Evolutionary conservation across 2,329 filamentous ascomycete species (phyloP), one percentile per base, ranked within the genome.

Genomic region (Ophiostoma angusticollis): DNA sequence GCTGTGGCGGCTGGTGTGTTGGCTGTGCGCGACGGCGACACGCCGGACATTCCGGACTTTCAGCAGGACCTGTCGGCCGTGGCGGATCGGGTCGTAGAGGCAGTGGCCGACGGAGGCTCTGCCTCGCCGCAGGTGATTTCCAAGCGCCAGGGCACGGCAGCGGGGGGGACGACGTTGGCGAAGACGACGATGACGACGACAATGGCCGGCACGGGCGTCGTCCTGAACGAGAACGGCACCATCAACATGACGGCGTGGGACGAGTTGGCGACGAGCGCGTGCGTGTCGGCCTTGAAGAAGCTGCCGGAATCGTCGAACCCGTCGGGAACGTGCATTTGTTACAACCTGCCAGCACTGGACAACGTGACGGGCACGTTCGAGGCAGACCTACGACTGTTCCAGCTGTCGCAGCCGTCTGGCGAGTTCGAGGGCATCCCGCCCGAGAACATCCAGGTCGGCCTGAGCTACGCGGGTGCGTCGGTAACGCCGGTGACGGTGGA

Each of bases 261-360:
- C 45, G 49, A 51, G 4, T 54, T 64, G 31, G 80, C 73, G 7
- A 62, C 65, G 23, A 51, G 60, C 9, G 78, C 78, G 17, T 91
- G 84, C 57, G 61, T 60, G 31, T 50, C 60, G 17, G 67, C 71
- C 8, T 63, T 91, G 14, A 55, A 58, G 3, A 54, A 59, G 19
- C 64, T 85, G 35, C 62, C 64, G 12, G 62, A 67, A 43, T 72
- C 76, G 30, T 70, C 72, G 18, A 89, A 87, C 48, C 80, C 81
- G 5, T 80, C 81, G 9, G 84, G 84, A 36, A 72, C 84, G 34
- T 80, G 79, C 42, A 73, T 84, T 34, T 93, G 84, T 68, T 91
- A 89, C 63, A 93, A 91, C 55, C 59, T 93, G 18, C 77, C 79
- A 0, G 74, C 72, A 28, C 68, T 85, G 41, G 71, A 89, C 59